Base-by-base conservation (phyloP, 2,329 filamentous ascomycete genomes). In the Emmonsiellopsis sp. region DNA sequence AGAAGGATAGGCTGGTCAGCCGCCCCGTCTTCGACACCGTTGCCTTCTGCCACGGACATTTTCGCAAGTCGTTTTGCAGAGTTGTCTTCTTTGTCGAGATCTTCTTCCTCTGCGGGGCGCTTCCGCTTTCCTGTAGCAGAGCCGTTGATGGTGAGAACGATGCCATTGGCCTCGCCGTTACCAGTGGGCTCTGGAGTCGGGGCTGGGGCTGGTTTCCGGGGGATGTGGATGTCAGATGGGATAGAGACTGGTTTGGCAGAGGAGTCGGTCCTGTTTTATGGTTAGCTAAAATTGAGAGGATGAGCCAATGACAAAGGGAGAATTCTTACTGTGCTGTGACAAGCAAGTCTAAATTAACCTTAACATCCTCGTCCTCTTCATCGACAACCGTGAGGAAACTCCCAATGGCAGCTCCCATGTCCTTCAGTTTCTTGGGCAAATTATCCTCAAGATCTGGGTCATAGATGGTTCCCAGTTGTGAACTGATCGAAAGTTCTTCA, bases 371-470 rank as follows among this genome's bases (percentile, higher is more conserved):
- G 51, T 91, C 86, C 46, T 89, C 86, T 54, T 94, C 80, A 58
- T 87, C 93, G n/a, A 86, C 84, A 51, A 97, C 75, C 0, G 88
- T 94, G 58, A 97, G 71, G 67, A 94, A 92, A 51, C 79, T 84
- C 58, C 87, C 87, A 26, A 79, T 75, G 54, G 80, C 80, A 61
- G 96, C 81, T 9, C 85, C 87, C 7, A 96, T 77, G 16, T 95
- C 87, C 30, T 71, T 77, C 50, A 98, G 78, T 56, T 86, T 90
- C 74, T 89, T 94, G 1, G 76, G 70, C 1, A 97, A 74, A 62
- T 96, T 94, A 54, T 94, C 88, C 4, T 89, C 89, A 63, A 95
- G 82, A 53, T 97, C 93, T 0, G 85, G 81, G 63, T 97, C 93
- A 63, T 95, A 97, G 42, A 97, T 77, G n/a, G 91, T 77, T 50